Evolutionary conservation across 1,284 basidiomycete species (phyloP).

Genomic region (Malassezia furfur): DNA sequence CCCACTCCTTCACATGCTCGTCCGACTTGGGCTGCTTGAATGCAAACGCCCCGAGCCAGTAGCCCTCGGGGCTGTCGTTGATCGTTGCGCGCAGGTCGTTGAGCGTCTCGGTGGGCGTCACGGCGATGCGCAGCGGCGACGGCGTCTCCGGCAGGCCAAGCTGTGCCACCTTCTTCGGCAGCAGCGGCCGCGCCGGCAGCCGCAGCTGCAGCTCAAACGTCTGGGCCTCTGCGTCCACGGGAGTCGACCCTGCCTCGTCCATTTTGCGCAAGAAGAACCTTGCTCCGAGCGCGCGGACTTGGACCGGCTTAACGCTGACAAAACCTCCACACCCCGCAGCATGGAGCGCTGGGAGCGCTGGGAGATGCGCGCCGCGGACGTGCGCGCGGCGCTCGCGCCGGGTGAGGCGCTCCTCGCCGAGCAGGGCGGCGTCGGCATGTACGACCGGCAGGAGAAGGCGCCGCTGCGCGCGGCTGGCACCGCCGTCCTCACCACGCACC

Average conservation of each 20-base stretch:
- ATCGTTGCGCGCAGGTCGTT: constrained; percentile 45
- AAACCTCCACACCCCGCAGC: constrained; percentile 2
- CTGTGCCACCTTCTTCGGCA: constrained; percentile 28
- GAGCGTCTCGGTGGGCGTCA: constrained; percentile 44
- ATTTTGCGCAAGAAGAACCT: background rate
- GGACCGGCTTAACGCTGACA: background rate
- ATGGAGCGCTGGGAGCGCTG: constrained; percentile 9
- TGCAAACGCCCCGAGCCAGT: constrained; percentile 47
- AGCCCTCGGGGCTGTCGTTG: constrained; percentile 44
- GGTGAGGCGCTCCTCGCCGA: constrained; percentile 37
- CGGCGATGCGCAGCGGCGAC: constrained; percentile 38
- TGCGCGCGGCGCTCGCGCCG: constrained; percentile 9
- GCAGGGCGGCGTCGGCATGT: constrained; percentile 38
- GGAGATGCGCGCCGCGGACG: background rate
- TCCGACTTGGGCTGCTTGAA: constrained; percentile 31
- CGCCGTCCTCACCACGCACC: constrained; percentile 70
- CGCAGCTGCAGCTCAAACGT: constrained; percentile 44
- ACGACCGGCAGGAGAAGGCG: constrained; percentile 63
- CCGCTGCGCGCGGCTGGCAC: constrained; percentile 63
- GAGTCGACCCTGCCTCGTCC: background rate
- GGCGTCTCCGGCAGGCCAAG: constrained; percentile 42
- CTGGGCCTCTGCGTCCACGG: constrained; percentile 17
- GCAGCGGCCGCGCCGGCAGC: constrained; percentile 38
- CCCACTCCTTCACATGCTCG: constrained; percentile 39
- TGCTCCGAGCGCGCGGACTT: background rate